phyloP scores from a whole-genome alignment of 2,329 filamentous ascomycete genomes.

The Calonectria honghensis region DNA sequence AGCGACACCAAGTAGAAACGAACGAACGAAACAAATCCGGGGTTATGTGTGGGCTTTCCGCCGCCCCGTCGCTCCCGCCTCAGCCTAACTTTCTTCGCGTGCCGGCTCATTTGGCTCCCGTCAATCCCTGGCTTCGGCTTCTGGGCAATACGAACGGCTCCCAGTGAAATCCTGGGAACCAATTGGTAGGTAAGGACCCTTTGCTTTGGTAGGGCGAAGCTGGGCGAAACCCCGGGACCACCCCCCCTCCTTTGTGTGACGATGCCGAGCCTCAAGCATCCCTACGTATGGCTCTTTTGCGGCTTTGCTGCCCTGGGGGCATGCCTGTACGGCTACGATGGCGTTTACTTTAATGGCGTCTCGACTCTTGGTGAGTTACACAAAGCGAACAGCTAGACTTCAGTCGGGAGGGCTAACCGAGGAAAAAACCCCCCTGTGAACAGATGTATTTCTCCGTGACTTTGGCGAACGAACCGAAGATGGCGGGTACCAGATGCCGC shows the following conservation, averaged over 20 bases:
- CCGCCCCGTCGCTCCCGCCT: conserved; percentile 16
- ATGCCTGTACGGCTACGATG: conserved; percentile 62
- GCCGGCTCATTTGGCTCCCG: conserved; percentile 20
- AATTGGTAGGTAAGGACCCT: not conserved
- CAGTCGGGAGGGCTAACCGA: too few species aligned
- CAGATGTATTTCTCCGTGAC: conserved; percentile 59
- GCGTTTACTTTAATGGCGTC: conserved; percentile 61
- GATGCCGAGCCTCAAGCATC: conserved; percentile 55
- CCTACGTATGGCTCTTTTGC: conserved; percentile 58
- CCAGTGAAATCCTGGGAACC: not conserved
- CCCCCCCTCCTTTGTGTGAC: not conserved
- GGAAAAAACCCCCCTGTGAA: not conserved
- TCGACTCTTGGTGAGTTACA: conserved; percentile 55
- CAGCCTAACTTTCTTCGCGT: conserved; percentile 21
- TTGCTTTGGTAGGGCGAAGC: not conserved
- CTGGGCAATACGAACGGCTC: conserved; percentile 8
- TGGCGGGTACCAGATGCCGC: conserved; percentile 55
- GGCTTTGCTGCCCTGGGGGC: conserved; percentile 61
- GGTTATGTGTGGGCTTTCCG: conserved; percentile 33
- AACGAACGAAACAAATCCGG: conserved; percentile 27
- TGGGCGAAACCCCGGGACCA: not conserved
- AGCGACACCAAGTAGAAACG: not conserved
- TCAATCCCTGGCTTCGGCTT: not conserved
- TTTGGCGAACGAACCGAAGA: conserved; percentile 56
- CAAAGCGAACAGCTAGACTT: too few species aligned